These are phyloP conservation scores for Sanghuangporus sanghuang DNA, from an alignment of 1,284 basidiomycete species.

Conservation along the genomic window DNA sequence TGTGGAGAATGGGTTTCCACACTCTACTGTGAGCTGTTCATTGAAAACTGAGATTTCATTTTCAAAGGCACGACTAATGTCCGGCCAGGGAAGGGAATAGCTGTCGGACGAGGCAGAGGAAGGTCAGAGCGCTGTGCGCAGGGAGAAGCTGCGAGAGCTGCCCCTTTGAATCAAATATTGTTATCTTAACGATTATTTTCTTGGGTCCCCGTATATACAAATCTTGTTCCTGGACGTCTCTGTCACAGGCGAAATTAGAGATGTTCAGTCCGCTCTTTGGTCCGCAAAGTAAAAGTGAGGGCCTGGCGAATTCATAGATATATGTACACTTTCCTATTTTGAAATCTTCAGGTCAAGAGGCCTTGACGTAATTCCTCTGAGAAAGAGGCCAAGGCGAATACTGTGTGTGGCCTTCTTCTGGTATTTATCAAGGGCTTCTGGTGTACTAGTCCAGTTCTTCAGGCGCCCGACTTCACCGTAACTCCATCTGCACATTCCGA, in stretches of 20 bases:
- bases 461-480: not conserved
- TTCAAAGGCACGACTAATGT: not conserved
- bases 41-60: not conserved
- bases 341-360: no score
- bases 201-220: not conserved
- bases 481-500: not conserved
- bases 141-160: slow-evolving; percentile 2
- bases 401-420: no score
- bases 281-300: no score
- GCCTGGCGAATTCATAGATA: no score
- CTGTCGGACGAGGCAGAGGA: not conserved
- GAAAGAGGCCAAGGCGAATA: no score
- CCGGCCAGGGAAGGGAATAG: not conserved
- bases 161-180: not conserved
- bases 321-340: no score
- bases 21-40: not conserved
- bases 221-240: not conserved
- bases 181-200: not conserved
- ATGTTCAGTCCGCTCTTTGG: no score
- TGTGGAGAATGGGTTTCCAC: not conserved
- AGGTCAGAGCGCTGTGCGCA: not conserved
- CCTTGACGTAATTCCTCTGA: no score
- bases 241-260: no score
- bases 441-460: not conserved
- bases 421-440: not conserved